Evolutionary conservation across 2,329 filamentous ascomycete genomes (phyloP).

Genomic region (Fusarium acutatum): DNA sequence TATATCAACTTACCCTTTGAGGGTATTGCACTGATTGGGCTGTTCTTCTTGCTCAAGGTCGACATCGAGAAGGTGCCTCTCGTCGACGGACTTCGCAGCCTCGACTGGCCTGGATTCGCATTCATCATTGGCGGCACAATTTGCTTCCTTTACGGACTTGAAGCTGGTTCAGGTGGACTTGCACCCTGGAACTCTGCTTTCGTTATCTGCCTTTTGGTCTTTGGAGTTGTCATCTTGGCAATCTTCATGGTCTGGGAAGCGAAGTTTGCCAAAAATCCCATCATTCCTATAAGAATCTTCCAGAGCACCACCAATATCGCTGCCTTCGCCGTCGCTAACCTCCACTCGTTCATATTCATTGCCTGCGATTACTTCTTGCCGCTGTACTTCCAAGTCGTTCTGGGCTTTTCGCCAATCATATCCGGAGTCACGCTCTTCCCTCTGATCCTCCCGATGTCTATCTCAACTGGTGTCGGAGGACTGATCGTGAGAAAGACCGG

Average conservation of each 20-base stretch:
- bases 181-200: conserved; percentile 78
- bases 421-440: conserved; percentile 81
- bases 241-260: conserved; percentile 78
- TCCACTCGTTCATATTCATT: conserved; percentile 81
- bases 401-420: conserved; percentile 72
- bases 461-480: conserved; percentile 66
- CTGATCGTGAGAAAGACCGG: conserved; percentile 69
- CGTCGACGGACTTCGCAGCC: conserved; percentile 67
- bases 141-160: conserved; percentile 86
- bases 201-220: conserved; percentile 80
- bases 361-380: conserved; percentile 80
- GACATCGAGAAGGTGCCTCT: conserved; percentile 73
- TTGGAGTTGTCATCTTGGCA: conserved; percentile 69
- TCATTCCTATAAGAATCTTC: conserved; percentile 81
- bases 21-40: conserved; percentile 54
- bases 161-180: conserved; percentile 76
- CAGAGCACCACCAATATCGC: conserved; percentile 70
- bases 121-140: conserved; percentile 80
- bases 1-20: conserved; percentile 67
- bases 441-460: conserved; percentile 70
- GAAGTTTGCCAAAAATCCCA: conserved; percentile 76
- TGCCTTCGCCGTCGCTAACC: conserved; percentile 71
- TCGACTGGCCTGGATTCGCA: conserved; percentile 65
- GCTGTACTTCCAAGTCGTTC: conserved; percentile 82
- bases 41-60: conserved; percentile 70